A percentile compares a stretch with the other conserved stretches of the same genome.
Conservation (phyloP, 2,329 filamentous ascomycete genomes). For the Fusarium succisae region DNA sequence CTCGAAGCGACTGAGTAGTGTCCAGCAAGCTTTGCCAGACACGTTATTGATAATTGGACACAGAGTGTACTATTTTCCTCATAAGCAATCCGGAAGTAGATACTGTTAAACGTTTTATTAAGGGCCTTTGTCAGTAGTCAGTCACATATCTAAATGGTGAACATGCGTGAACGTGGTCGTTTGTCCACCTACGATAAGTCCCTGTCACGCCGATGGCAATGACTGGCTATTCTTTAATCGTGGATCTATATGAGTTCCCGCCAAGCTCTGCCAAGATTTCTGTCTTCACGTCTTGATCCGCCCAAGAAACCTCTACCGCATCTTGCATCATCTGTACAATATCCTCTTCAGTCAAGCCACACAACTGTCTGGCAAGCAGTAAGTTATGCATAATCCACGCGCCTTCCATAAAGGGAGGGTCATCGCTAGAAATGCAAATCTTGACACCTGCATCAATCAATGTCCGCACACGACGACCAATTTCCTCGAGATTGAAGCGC, state of each 20-base stretch:
- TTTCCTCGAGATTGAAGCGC: background rate
- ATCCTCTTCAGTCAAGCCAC: background rate
- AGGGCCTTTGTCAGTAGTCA: background rate
- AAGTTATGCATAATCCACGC: background rate
- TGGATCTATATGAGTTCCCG: rapidly evolving
- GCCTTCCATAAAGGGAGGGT: background rate
- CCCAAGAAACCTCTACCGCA: background rate
- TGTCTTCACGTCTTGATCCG: background rate
- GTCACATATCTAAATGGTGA: rapidly evolving
- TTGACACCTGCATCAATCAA: background rate
- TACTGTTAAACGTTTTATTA: rapidly evolving
- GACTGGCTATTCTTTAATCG: background rate
- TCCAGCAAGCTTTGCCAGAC: background rate
- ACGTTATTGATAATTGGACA: background rate
- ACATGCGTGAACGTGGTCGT: background rate
- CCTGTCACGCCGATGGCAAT: background rate
- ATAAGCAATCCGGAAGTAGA: background rate
- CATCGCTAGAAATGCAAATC: background rate
- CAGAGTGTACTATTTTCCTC: background rate
- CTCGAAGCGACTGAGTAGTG: background rate
- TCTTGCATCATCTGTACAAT: background rate
- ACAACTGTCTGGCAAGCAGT: background rate
- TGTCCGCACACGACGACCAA: background rate
- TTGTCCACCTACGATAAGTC: background rate
- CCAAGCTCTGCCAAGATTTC: background rate